Base-by-base conservation (phyloP, 352 stramenopile species). In the Phytophthora cajani region DNA sequence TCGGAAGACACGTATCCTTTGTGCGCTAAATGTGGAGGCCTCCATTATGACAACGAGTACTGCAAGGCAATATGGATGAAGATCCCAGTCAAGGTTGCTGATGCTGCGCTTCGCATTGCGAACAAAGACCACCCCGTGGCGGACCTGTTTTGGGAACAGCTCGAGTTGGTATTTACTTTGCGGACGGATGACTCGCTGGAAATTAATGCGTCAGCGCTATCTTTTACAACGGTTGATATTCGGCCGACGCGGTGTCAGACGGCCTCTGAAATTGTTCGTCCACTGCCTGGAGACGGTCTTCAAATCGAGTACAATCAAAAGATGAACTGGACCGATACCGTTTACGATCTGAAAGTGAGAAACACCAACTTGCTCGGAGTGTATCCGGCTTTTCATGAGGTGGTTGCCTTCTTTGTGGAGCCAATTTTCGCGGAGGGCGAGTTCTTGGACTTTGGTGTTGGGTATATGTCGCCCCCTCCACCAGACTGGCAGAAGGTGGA, bases 401-500 rank as follows among this genome's bases (percentile, higher is more conserved):
- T 86, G 1, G 69, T 90, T 9, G 67, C 67, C 1, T 97, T 91
- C 58, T 97, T 97, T 56, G 61, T 84, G 2, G 58, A 63, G 11
- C 89, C 89, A 52, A 79, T 96, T 51, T 68, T 88, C 16, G 40
- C 50, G 0, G 57, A 75, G 12, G 74, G 56, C 9, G 76, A 77
- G 32, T 92, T 89, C 42, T 67, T 84, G 14, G 74, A 89, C 53
- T 93, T 80, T 64, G 74, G 69, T n/a, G 75, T 91, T 19, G 87
- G 82, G 5, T 95, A 87, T 72, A 91, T 97, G 78, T 71, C 77
- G 16, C 69, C 78, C 2, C 54, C 77, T 49, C 78, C 80, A 33
- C 85, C 84, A 30, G 85, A 93, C 50, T 96, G 87, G 89, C 85
- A 84, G 38, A 92, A 89, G 71, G 80, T 93, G 72, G 89, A 96